Base-by-base conservation (phyloP, 2,329 filamentous ascomycete species). In the Fusarium longipes region DNA sequence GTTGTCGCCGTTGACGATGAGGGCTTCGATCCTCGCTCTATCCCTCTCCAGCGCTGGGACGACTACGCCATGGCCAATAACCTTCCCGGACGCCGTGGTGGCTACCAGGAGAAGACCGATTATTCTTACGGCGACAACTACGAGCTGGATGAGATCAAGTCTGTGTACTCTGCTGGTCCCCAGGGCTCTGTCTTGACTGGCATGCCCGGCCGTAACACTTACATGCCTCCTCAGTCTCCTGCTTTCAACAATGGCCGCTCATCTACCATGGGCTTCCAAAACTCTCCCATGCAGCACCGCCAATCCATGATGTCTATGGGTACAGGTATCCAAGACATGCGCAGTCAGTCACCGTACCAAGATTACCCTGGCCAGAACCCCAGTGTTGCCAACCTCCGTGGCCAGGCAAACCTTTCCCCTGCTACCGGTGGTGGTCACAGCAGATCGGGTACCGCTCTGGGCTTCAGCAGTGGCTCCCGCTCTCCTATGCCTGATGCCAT, bases 71-170 rank as follows among this genome's bases (percentile, higher is more conserved):
- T 89, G 35, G 78, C 86, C 63, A 97, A 98, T 82, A 92, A 92
- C 72, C 89, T 99, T 9, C 96, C 96, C 32, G 96, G 96, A 18
- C 93, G 95, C 61, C 93, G 96, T 62, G 94, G 93, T 53, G 86
- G 87, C 29, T 82, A 84, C 52, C 80, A 82, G 35, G 91, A 92
- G 78, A 92, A 93, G 80, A 72, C 76, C 53, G 85, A 88, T 24
- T 87, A 84, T 42, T 81, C 82, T 2, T 94, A 93, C 72, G 87
- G 90, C 38, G 91, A 95, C 65, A 89, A 91, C 66, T 97, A 93
- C 74, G 96, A 99, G 80, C 94, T 98, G 91, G 96, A 99, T 77
- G 96, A 99, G 78, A 97, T 98, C 85, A 94, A 93, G 77, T 97
- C 93, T 1, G 90, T 96, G 61, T 98, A 98, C 83, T 97, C 94